Conservation (phyloP, 2,329 filamentous ascomycete genomes). For the Arthrobotrys iridis region DNA sequence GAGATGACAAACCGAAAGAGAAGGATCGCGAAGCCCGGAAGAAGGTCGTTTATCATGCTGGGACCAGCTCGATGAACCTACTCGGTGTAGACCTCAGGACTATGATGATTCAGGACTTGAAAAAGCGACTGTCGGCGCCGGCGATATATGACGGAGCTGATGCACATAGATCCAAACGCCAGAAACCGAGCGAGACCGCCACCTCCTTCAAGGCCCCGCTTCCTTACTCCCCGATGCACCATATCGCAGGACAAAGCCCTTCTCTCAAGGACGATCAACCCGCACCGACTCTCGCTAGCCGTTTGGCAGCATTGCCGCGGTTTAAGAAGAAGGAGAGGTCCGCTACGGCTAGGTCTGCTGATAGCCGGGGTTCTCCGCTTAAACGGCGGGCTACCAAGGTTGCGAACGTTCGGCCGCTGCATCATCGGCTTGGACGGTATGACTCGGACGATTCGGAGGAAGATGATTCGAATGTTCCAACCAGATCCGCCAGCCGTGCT, state of each 20-base stretch:
- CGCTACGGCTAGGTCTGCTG: conserved; percentile 74
- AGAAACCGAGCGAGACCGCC: conserved; percentile 79
- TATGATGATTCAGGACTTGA: conserved; percentile 88
- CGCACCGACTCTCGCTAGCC: conserved; percentile 65
- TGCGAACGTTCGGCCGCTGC: conserved; percentile 77
- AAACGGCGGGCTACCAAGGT: conserved; percentile 69
- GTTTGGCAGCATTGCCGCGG: conserved; percentile 74
- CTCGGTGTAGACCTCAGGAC: conserved; percentile 83
- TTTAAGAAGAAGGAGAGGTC: conserved; percentile 73
- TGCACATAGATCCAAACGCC: conserved; percentile 80
- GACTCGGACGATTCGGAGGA: conserved; percentile 73
- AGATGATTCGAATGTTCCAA: conserved; percentile 64
- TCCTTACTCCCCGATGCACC: conserved; percentile 67
- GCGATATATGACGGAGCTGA: conserved; percentile 83
- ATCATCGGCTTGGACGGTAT: conserved; percentile 78
- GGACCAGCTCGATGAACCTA: conserved; percentile 80
- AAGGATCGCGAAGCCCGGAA: conserved; percentile 74
- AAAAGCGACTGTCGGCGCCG: conserved; percentile 83
- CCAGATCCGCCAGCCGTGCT: conserved; percentile 40
- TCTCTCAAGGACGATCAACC: conserved; percentile 71
- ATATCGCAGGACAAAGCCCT: conserved; percentile 72
- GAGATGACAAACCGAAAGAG: conserved; percentile 78
- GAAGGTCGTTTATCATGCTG: conserved; percentile 89
- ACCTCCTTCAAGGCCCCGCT: conserved; percentile 68
- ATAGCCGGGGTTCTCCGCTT: conserved; percentile 17